Percentiles rank a stretch among this genome's conserved stretches.
These are phyloP conservation scores for Saprolegnia parasitica DNA, from an alignment of 352 stramenopile species.

Conservation along the genomic window DNA sequence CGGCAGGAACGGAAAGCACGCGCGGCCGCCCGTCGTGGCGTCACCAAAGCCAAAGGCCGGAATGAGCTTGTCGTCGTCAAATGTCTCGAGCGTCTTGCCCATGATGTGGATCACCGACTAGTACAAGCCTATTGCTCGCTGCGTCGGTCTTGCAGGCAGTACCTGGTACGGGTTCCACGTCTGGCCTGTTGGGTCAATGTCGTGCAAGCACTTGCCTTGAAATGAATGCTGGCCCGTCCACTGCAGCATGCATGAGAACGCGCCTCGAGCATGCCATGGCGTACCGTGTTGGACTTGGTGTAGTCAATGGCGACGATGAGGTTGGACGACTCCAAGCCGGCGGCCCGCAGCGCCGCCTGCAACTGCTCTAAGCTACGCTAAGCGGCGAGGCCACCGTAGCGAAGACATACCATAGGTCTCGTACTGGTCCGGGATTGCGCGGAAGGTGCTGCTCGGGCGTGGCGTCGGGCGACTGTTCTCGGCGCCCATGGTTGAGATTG, in stretches of 20 bases:
- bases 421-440: slow-evolving; percentile 34
- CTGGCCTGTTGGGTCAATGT: slow-evolving; percentile 46
- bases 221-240: slow-evolving; percentile 69
- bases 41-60: slow-evolving; percentile 75
- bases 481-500: slow-evolving; percentile 6
- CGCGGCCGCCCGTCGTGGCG: slow-evolving; percentile 44
- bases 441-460: slow-evolving; percentile 12
- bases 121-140: background rate
- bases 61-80: slow-evolving; percentile 71
- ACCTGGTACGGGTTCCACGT: slow-evolving; percentile 66
- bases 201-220: slow-evolving; percentile 52
- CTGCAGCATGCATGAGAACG: slow-evolving; percentile 31
- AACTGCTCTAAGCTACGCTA: slow-evolving; percentile 43
- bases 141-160: background rate
- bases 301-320: slow-evolving; percentile 74
- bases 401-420: slow-evolving; percentile 48
- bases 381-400: background rate
- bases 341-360: slow-evolving; percentile 51
- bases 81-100: slow-evolving; percentile 54
- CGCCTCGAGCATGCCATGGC: slow-evolving; percentile 36
- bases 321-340: slow-evolving; percentile 56
- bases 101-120: slow-evolving; percentile 71
- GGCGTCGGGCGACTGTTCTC: background rate
- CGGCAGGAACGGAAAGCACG: slow-evolving; percentile 50
- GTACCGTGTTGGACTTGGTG: slow-evolving; percentile 69